Evolutionary conservation across 768 basidiomycete species (phyloP), one percentile per base, ranked within the genome.

Genomic region (Amanita thiersii): DNA sequence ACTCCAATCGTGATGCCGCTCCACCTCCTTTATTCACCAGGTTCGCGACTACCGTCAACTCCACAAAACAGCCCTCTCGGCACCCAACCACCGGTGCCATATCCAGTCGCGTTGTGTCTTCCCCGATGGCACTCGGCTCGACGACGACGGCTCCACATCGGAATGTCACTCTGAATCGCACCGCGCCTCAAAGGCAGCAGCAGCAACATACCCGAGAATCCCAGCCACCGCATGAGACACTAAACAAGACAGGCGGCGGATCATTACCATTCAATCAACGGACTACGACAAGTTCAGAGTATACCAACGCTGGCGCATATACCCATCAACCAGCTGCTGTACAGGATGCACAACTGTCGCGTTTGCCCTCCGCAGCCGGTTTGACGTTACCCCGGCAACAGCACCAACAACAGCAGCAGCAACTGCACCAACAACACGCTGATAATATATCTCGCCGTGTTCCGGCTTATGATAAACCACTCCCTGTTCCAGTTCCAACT

Each of bases 1-100:
- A 36, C 18, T 29, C 46, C 15, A 35, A 28, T 31, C 14, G 31
- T 7, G 7, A 51, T n/a, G 24, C 43, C 14, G 47, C 62, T 8
- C 52, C 59, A 5, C 57, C 72, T 12, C 70, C 72, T 1, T 50
- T 75, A 47, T 63, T 66, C 44, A 63, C 67, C 19, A 54, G 59
- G 32, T 67, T 73, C 49, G 57, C 66, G 15, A 43, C 42, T 19
- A 25, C 33, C 19, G 4, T 29, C 3, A 37, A 34, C 25, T 42
- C 40, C 12, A 9, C 40, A 18, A 33, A 17, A 34, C 40, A 35
- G 32, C 40, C 24, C 12, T 3, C 31, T 30, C 34, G 34, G 12
- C 14, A 43, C 37, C 25, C 21, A 14, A 4, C 25, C n/a, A 33
- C 18, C 5, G 6, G 24, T 7, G 3, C 25, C 14, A 18, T 17